Evolutionary conservation across 371 early-diverging fungal genomes (phyloP).

Genomic region (Syncephalastrum monosporum): DNA sequence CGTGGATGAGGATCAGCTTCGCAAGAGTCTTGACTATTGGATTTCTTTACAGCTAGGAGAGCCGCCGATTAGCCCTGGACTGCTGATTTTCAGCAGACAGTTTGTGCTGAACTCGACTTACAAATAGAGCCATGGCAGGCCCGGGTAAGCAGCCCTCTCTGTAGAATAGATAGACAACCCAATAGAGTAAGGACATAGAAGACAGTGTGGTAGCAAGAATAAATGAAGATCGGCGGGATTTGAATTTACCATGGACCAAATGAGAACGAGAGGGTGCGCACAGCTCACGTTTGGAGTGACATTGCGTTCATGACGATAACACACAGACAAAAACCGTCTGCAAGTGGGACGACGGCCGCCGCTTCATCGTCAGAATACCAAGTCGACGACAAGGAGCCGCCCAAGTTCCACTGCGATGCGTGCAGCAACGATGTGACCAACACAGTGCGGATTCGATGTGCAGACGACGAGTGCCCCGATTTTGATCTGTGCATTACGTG

Average conservation of each 20-base stretch:
- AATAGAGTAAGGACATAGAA: no score
- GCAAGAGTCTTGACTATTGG: conserved; percentile 58
- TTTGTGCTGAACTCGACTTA: conserved; percentile 59
- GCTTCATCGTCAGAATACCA: conserved; percentile 21
- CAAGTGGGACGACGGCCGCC: conserved; percentile 22
- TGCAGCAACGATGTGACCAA: conserved; percentile 90
- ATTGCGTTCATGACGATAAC: conserved; percentile 42
- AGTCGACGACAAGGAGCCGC: conserved; percentile 51
- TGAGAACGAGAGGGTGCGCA: no score
- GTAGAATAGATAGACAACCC: no score
- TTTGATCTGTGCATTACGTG: conserved; percentile 97
- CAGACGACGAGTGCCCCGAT: conserved; percentile 78
- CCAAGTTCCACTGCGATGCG: conserved; percentile 86
- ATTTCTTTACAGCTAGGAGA: conserved; percentile 41
- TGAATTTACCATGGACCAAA: no score
- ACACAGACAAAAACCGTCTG: conserved; percentile 43
- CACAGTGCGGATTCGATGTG: conserved; percentile 89
- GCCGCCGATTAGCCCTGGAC: conserved; percentile 40
- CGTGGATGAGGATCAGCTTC: conserved; percentile 46
- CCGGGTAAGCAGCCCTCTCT: no score
- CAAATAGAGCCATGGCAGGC: conserved; percentile 9
- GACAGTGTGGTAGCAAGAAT: no score
- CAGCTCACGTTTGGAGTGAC: conserved; percentile 3
- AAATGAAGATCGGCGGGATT: no score
- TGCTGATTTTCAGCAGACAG: conserved; percentile 62